These are phyloP conservation scores for Wickerhamiella azyma DNA, from an alignment of 805 yeast genomes.

Conservation along the genomic window DNA sequence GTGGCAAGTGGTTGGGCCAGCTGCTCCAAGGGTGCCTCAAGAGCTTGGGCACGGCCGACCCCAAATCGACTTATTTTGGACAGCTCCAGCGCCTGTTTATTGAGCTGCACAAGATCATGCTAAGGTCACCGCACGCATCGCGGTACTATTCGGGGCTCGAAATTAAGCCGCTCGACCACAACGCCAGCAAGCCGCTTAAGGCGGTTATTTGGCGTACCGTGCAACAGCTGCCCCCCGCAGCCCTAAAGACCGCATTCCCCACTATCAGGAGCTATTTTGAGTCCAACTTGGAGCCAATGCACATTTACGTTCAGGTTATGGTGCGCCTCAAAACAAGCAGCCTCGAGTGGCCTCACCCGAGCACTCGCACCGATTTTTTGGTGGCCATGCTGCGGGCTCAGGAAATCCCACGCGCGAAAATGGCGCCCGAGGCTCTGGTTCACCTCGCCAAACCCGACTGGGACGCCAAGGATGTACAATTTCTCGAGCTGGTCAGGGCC, in stretches of 20 bases:
- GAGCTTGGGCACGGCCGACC: background rate
- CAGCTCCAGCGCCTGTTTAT: background rate
- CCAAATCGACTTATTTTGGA: background rate
- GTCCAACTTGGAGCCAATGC: background rate
- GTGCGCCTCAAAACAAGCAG: background rate
- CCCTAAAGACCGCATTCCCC: background rate
- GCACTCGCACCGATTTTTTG: background rate
- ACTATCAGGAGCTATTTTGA: background rate
- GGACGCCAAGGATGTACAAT: background rate
- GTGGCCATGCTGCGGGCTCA: background rate
- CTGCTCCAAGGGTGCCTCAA: background rate
- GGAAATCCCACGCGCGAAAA: background rate
- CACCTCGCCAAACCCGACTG: background rate
- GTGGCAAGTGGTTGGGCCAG: conserved; percentile 13
- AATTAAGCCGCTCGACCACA: background rate
- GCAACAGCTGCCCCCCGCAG: background rate
- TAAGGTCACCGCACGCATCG: background rate
- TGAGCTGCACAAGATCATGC: background rate
- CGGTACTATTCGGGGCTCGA: background rate
- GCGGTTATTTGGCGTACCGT: background rate
- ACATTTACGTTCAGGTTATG: background rate
- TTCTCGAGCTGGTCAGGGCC: background rate
- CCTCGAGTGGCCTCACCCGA: conserved; percentile 2
- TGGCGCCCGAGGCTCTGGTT: background rate
- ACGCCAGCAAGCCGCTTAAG: background rate